A percentile compares a stretch with the other conserved stretches of the same genome.
These are phyloP conservation scores for Lophiostoma macrostomum DNA, from an alignment of 495 filamentous ascomycete genomes.

Conservation along the genomic window DNA sequence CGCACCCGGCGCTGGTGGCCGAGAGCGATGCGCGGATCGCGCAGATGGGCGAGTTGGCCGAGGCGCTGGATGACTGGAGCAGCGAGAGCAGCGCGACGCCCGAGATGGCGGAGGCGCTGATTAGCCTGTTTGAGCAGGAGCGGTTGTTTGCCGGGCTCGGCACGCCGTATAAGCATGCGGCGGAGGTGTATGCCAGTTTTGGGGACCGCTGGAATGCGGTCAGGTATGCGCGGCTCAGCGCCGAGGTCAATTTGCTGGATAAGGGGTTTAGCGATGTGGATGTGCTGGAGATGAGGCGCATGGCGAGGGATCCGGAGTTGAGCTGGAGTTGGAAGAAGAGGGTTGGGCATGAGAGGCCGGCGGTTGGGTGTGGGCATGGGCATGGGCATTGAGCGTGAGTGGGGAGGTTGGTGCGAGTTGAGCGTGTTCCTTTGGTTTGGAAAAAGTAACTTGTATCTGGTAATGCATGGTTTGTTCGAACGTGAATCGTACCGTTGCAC, in stretches of 20 bases:
- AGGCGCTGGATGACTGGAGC: conserved; percentile 17
- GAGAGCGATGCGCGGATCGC: conserved; percentile 14
- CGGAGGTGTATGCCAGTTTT: conserved; percentile 25
- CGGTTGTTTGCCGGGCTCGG: conserved; percentile 29
- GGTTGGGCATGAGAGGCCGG: conserved; percentile 11
- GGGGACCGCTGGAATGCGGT: conserved; percentile 26
- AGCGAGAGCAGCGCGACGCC: conserved; percentile 5
- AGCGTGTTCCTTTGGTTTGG: too few species aligned
- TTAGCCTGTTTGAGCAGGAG: conserved; percentile 36
- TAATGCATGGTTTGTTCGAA: too few species aligned
- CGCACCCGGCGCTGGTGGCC: conserved; percentile 3
- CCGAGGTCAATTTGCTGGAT: conserved; percentile 13
- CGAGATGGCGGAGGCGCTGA: conserved; percentile 30
- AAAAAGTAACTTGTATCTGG: too few species aligned
- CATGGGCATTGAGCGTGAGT: too few species aligned
- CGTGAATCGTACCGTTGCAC: too few species aligned
- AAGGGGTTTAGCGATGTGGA: conserved; percentile 22
- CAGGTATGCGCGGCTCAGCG: conserved; percentile 22
- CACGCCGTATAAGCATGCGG: conserved; percentile 29
- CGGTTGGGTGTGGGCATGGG: conserved; percentile 1
- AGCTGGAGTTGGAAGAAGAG: conserved; percentile 30
- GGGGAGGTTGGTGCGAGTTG: too few species aligned
- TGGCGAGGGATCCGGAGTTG: conserved; percentile 22
- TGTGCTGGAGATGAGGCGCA: conserved; percentile 16
- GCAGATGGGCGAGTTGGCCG: conserved; percentile 7